Percentiles rank a stretch among this genome's conserved stretches.
Evolutionary conservation across 2,329 filamentous ascomycete genomes (phyloP).

Genomic region (Plenodomus biglobosus): DNA sequence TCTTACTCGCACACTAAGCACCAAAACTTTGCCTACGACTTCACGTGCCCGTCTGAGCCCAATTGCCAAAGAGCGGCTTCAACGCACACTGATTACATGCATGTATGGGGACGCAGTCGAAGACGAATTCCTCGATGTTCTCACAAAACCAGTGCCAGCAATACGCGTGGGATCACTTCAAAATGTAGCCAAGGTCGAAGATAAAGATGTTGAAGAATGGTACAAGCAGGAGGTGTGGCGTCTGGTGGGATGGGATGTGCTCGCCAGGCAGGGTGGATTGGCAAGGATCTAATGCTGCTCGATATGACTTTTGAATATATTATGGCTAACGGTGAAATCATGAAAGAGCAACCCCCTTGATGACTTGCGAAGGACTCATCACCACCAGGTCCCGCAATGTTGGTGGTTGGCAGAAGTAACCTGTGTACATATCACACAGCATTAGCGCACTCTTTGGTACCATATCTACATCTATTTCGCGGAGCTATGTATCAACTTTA

Average conservation of each 20-base stretch:
- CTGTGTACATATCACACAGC: too few relatives aligned
- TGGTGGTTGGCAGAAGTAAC: too few relatives aligned
- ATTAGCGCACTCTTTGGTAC: too few relatives aligned
- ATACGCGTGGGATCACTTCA: slow-evolving; percentile 24
- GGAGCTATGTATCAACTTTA: too few relatives aligned
- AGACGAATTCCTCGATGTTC: slow-evolving; percentile 47
- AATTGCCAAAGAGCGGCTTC: slow-evolving; percentile 47
- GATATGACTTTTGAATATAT: not conserved
- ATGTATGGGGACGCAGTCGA: slow-evolving; percentile 46
- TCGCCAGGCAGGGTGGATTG: slow-evolving; percentile 31
- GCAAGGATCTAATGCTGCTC: not conserved
- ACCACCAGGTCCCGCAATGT: too few relatives aligned
- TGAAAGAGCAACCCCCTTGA: too few relatives aligned
- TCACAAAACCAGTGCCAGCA: slow-evolving; percentile 43
- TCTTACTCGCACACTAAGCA: slow-evolving; percentile 27
- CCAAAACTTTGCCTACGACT: slow-evolving; percentile 23
- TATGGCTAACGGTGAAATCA: too few relatives aligned
- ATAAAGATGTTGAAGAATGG: slow-evolving; percentile 53
- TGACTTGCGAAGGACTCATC: too few relatives aligned
- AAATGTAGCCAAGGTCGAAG: slow-evolving; percentile 41
- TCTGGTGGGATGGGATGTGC: slow-evolving; percentile 60
- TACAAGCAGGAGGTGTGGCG: slow-evolving; percentile 60
- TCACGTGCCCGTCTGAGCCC: slow-evolving; percentile 39
- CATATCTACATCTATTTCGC: too few relatives aligned
- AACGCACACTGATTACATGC: slow-evolving; percentile 48